A percentile compares a stretch with the other conserved stretches of the same genome.
Conservation (phyloP, 768 basidiomycete species). For the Pleurotus salmoneostramineus region DNA sequence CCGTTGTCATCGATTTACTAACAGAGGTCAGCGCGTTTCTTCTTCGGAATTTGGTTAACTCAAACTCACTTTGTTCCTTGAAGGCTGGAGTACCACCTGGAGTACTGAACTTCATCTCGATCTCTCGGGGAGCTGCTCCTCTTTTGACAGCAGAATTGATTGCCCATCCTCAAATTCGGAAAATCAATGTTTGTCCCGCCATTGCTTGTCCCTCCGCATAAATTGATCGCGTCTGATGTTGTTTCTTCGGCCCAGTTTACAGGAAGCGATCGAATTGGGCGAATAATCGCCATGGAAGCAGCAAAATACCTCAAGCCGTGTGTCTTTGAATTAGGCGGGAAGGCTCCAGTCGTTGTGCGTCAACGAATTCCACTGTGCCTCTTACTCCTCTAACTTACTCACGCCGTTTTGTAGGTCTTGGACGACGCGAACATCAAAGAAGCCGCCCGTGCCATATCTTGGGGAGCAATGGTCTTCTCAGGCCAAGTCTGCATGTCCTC, state of each 20-base stretch:
- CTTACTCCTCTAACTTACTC: too few relatives aligned
- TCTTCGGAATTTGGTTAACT: background rate
- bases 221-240: background rate
- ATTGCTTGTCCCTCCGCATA: background rate
- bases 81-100: constrained; percentile 56
- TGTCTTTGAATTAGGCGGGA: constrained; percentile 54
- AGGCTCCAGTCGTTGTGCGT: constrained; percentile 47
- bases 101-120: constrained; percentile 52
- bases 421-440: constrained; percentile 48
- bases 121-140: constrained; percentile 39
- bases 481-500: constrained; percentile 61
- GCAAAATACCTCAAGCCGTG: constrained; percentile 54
- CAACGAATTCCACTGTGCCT: too few relatives aligned
- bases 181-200: constrained; percentile 41
- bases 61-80: background rate
- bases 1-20: constrained; percentile 41
- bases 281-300: constrained; percentile 48
- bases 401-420: constrained; percentile 30
- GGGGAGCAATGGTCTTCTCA: constrained; percentile 39
- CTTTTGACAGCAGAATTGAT: constrained; percentile 35
- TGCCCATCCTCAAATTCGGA: constrained; percentile 46
- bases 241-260: constrained; percentile 36
- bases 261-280: constrained; percentile 51
- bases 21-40: background rate
- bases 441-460: constrained; percentile 47